Conservation (phyloP, 768 basidiomycete species). For the Paxillus ammoniavirescens region DNA sequence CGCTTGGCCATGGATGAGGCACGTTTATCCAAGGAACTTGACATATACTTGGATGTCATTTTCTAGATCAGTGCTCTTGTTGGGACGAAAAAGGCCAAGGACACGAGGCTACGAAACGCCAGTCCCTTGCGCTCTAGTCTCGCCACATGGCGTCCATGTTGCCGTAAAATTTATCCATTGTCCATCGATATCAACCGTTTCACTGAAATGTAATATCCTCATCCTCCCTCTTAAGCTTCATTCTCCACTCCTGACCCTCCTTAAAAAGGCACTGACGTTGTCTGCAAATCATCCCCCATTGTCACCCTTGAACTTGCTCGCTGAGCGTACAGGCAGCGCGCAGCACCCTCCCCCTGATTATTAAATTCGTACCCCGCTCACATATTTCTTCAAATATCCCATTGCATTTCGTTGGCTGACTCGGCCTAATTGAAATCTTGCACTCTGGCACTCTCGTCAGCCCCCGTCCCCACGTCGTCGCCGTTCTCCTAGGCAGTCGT, state of each 20-base stretch:
- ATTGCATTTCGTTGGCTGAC: not conserved
- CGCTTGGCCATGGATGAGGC: not conserved
- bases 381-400: slow-evolving; percentile 9
- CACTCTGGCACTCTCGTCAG: not conserved
- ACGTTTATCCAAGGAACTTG: slow-evolving; percentile 4
- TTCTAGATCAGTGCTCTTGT: slow-evolving; percentile 30
- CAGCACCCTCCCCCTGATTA: not conserved
- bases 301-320: not conserved
- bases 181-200: slow-evolving; percentile 2
- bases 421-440: too few species aligned
- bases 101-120: slow-evolving; percentile 10
- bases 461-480: not conserved
- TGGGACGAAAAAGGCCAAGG: slow-evolving; percentile 16
- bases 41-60: slow-evolving; percentile 4
- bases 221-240: not conserved
- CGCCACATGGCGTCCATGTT: slow-evolving; percentile 6
- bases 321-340: too few species aligned
- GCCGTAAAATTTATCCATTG: slow-evolving; percentile 3
- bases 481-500: not conserved
- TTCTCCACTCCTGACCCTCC: not conserved
- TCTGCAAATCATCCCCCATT: not conserved
- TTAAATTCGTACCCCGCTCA: slow-evolving; percentile 17
- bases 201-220: not conserved
- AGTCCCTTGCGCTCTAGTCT: not conserved
- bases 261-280: not conserved